These are phyloP conservation scores for Podila minutissima DNA, from an alignment of 192 early-diverging fungal species.

Conservation along the genomic window DNA sequence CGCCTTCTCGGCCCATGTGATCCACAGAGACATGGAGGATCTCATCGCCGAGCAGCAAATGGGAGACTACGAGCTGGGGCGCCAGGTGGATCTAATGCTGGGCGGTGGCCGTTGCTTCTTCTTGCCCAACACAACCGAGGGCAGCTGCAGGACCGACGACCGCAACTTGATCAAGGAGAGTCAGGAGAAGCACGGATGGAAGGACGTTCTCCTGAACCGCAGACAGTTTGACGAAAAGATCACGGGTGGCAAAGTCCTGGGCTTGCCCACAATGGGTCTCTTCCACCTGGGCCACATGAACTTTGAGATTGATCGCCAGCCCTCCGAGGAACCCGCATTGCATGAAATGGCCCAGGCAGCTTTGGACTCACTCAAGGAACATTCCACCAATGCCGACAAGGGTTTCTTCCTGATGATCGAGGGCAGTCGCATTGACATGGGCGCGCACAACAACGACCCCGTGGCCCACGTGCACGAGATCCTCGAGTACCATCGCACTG, in stretches of 20 bases:
- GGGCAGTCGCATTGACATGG: slow-evolving; percentile 96
- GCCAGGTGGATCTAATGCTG: slow-evolving; percentile 86
- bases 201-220: slow-evolving; percentile 58
- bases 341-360: slow-evolving; percentile 89
- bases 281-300: slow-evolving; percentile 91
- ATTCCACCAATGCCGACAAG: slow-evolving; percentile 50
- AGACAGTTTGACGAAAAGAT: slow-evolving; percentile 70
- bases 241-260: not conserved
- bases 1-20: slow-evolving; percentile 83
- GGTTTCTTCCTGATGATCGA: slow-evolving; percentile 99
- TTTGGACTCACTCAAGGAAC: slow-evolving; percentile 68
- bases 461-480: slow-evolving; percentile 93
- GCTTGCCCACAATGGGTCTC: slow-evolving; percentile 78
- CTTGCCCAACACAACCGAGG: slow-evolving; percentile 67
- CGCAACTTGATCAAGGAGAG: slow-evolving; percentile 70
- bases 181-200: slow-evolving; percentile 69
- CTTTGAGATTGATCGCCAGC: slow-evolving; percentile 90
- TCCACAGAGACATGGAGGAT: slow-evolving; percentile 80
- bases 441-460: slow-evolving; percentile 95
- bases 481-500: slow-evolving; percentile 82
- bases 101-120: slow-evolving; percentile 95
- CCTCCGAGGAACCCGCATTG: slow-evolving; percentile 74
- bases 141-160: slow-evolving; percentile 81
- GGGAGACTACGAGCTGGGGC: slow-evolving; percentile 86
- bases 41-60: slow-evolving; percentile 92